Base-by-base conservation (phyloP, 768 basidiomycete species). In the Exsudoporus frostii region DNA sequence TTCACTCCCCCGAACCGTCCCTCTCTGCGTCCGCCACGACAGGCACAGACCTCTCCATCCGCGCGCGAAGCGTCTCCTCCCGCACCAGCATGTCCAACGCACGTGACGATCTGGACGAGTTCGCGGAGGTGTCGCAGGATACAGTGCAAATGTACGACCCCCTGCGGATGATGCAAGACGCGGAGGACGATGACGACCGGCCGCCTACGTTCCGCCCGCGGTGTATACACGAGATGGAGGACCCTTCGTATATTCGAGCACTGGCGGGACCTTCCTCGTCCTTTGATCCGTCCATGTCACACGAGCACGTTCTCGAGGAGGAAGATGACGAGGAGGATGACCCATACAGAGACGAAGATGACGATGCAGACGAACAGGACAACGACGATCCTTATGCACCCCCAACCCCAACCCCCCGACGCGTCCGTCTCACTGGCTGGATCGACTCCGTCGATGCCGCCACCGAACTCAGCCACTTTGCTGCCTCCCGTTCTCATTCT, bases 201-300 rank as follows among this genome's bases (percentile, higher is more conserved):
- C 57, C 64, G 17, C 55, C 66, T 13, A 56, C 44, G 8, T 66
- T 68, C 14, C 68, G 44, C 17, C 72, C 77, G 2, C 71, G 62
- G 2, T 84, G 82, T 64, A 85, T 84, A 48, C 83, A 85, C 61
- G 80, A 85, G 59, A 57, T 84, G 9, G 74, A 73, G 7, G 69
- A 69, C 40, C 67, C 69, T 20, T 69, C 69, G 4, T 69, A 70
- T 20, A 56, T 68, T 7, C 58, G 48, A 17, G 55, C 36, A 1
- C 44, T 58, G 1, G 63, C 49, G 1, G 49, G 37, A n/a, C 45
- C 52, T 10, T 60, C 58, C 2, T 46, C 45, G 33, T 59, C 38
- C 3, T 49, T 48, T 40, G 50, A 38, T 47, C 40, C 38, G 4
- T 45, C 51, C 7, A 10, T 13, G 13, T 54, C 56, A 15, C 48